Conservation (phyloP, 345 rosid genomes). For the Citropsis articulata region DNA sequence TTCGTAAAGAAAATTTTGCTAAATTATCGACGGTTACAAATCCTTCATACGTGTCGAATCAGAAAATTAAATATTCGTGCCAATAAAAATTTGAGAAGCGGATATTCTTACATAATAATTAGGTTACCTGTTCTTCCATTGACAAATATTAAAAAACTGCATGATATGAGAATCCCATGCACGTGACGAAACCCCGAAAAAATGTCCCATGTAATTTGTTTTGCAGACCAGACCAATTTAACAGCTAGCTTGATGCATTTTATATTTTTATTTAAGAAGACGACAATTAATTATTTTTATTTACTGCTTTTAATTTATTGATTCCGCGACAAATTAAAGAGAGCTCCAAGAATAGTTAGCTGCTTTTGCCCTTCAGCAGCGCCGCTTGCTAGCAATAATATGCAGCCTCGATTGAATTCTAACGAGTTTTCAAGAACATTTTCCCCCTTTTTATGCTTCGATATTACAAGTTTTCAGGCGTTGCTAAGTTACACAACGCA, state of each 20-base stretch:
- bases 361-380: neutral
- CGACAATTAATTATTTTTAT: no score
- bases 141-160: neutral
- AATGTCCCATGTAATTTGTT: no score
- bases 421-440: neutral
- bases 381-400: neutral
- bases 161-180: neutral
- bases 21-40: no score
- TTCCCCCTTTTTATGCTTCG: neutral
- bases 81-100: no score
- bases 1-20: no score
- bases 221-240: no score
- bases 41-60: no score
- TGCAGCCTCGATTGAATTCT: neutral
- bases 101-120: no score
- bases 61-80: no score
- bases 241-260: neutral
- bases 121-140: no score
- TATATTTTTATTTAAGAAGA: neutral
- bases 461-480: neutral
- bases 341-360: neutral
- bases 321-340: neutral
- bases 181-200: neutral
- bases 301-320: neutral
- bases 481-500: no score